phyloP scores from a whole-genome alignment of 148 eudicot genomes.

The Vaccinium myrtillus region DNA sequence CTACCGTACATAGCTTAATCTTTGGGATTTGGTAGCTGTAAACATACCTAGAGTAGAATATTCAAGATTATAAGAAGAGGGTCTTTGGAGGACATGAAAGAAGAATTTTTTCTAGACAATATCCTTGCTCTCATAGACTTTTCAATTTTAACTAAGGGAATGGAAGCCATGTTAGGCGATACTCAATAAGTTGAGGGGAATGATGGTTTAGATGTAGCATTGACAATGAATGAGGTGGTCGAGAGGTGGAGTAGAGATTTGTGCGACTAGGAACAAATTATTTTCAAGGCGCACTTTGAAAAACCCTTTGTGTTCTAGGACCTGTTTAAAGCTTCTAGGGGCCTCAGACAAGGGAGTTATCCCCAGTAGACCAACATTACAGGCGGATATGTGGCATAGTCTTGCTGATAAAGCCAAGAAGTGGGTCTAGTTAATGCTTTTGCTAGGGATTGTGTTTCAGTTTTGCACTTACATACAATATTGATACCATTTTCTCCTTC shows the following conservation, averaged over 20 bases:
- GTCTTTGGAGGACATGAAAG: background rate
- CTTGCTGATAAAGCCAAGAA: background rate
- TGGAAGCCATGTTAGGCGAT: background rate
- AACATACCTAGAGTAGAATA: background rate
- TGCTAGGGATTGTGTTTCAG: background rate
- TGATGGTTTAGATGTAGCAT: background rate
- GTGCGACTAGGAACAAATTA: background rate
- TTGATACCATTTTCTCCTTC: background rate
- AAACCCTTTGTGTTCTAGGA: background rate
- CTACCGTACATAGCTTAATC: background rate
- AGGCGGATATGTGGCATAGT: background rate
- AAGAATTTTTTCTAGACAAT: background rate
- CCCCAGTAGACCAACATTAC: background rate
- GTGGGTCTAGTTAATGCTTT: background rate
- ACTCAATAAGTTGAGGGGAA: background rate
- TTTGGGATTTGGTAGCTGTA: background rate
- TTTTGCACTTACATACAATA: background rate
- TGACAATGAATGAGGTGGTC: background rate
- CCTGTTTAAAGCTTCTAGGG: background rate
- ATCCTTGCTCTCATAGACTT: background rate
- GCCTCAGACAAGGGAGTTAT: background rate
- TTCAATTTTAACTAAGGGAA: background rate
- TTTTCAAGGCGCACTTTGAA: background rate
- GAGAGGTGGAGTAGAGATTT: background rate
- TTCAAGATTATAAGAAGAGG: background rate